Evolutionary conservation across 495 filamentous ascomycete species (phyloP).

Genomic region (Penicillium crystallinum): DNA sequence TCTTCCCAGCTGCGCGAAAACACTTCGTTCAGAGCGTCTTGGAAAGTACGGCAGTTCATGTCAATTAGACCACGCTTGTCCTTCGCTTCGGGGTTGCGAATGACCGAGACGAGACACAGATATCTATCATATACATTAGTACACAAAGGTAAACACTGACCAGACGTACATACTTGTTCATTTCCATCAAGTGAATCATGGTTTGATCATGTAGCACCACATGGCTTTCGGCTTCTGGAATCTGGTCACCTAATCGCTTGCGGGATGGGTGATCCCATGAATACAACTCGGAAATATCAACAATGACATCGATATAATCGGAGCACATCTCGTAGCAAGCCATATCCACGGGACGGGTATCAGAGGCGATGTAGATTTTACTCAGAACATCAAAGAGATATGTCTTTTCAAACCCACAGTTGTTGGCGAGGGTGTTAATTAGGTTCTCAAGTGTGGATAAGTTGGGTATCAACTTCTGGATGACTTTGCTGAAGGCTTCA

Average conservation of each 20-base stretch:
- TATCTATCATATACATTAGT: slow-evolving; percentile 32
- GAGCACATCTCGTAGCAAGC: slow-evolving; percentile 94
- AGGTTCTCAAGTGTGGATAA: slow-evolving; percentile 86
- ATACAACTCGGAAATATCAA: slow-evolving; percentile 92
- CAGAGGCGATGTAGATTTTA: slow-evolving; percentile 97
- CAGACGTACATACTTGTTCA: slow-evolving; percentile 75
- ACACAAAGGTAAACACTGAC: background rate
- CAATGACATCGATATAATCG: slow-evolving; percentile 95
- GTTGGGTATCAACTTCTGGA: slow-evolving; percentile 93
- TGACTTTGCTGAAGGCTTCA: slow-evolving; percentile 95
- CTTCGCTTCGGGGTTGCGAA: slow-evolving; percentile 56
- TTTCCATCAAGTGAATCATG: slow-evolving; percentile 81
- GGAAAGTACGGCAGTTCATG: slow-evolving; percentile 57
- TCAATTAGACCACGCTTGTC: slow-evolving; percentile 56
- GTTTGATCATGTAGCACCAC: slow-evolving; percentile 75
- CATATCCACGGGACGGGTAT: slow-evolving; percentile 87
- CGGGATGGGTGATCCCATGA: slow-evolving; percentile 63
- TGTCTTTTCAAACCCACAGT: slow-evolving; percentile 92
- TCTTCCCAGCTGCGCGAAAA: slow-evolving; percentile 49
- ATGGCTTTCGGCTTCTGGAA: slow-evolving; percentile 73
- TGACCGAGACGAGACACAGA: slow-evolving; percentile 69
- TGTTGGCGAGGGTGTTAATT: slow-evolving; percentile 81
- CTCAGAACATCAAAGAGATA: slow-evolving; percentile 95
- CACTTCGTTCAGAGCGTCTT: slow-evolving; percentile 53
- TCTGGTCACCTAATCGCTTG: slow-evolving; percentile 55